A percentile compares a stretch with the other conserved stretches of the same genome.
Evolutionary conservation across 495 filamentous ascomycete genomes (phyloP).

Genomic region (Neurospora africana): DNA sequence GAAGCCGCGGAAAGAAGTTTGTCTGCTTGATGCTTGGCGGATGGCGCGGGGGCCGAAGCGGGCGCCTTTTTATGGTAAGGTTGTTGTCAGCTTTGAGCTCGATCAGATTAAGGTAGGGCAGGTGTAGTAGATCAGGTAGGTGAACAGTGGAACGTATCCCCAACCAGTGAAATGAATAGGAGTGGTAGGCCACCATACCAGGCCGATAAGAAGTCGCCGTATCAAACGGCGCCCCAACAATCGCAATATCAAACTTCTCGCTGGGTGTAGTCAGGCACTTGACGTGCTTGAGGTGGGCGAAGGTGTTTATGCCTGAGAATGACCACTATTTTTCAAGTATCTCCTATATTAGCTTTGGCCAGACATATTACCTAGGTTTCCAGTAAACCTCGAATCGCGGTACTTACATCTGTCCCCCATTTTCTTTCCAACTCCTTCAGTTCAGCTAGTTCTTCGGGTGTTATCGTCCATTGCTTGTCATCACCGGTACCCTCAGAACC

Average conservation of each 20-base stretch:
- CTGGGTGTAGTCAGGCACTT: constrained; percentile 63
- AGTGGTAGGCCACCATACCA: constrained; percentile 36
- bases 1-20: constrained; percentile 63
- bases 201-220: constrained; percentile 73
- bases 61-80: constrained; percentile 40
- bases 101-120: not conserved
- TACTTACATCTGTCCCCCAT: constrained; percentile 42
- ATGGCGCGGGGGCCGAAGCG: constrained; percentile 78
- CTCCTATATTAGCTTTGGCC: constrained; percentile 2
- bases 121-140: not conserved
- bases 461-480: constrained; percentile 22
- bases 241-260: constrained; percentile 62
- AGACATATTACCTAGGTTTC: not conserved
- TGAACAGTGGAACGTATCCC: not conserved
- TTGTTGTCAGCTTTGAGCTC: not conserved
- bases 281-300: constrained; percentile 65
- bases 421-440: constrained; percentile 44
- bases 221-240: constrained; percentile 78
- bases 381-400: not conserved
- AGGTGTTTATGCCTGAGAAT: constrained; percentile 70
- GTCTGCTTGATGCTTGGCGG: constrained; percentile 62
- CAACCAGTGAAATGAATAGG: not conserved
- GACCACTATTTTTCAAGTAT: constrained; percentile 44
- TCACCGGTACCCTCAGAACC: not conserved
- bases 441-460: constrained; percentile 32